A percentile compares a stretch with the other conserved stretches of the same genome.
phyloP scores from a whole-genome alignment of 1,139 yeast species.

The Geotrichum klebahnii region DNA sequence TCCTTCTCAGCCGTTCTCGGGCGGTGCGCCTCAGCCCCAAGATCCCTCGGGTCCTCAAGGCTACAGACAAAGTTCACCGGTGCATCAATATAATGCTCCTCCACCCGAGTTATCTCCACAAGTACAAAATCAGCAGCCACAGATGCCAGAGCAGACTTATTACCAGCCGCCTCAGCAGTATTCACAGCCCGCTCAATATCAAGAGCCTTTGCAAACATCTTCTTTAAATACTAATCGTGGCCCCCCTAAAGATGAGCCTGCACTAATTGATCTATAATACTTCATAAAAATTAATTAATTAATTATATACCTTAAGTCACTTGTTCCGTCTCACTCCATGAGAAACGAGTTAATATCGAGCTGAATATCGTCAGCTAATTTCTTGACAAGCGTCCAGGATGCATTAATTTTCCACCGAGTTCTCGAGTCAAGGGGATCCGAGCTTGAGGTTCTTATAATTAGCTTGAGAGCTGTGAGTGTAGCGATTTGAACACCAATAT shows the following conservation, averaged over 20 bases:
- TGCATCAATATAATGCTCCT: not conserved
- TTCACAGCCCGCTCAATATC: constrained; percentile 5
- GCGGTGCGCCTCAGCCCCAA: not conserved
- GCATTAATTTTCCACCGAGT: constrained; percentile 64
- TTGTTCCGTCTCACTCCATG: constrained; percentile 16
- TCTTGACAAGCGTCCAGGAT: constrained; percentile 50
- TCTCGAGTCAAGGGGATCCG: constrained; percentile 58
- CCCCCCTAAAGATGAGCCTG: constrained; percentile 28
- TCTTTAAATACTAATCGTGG: too few relatives aligned
- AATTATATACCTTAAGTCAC: not conserved
- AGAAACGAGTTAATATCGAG: constrained; percentile 55
- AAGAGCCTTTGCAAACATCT: constrained; percentile 10
- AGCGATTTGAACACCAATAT: constrained; percentile 57
- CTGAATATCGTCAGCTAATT: constrained; percentile 51
- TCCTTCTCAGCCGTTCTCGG: not conserved
- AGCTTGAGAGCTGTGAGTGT: constrained; percentile 56
- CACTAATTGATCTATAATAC: constrained; percentile 33
- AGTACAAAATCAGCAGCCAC: constrained; percentile 14
- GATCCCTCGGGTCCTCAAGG: not conserved
- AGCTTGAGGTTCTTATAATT: constrained; percentile 46
- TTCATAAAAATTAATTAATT: constrained; percentile 10
- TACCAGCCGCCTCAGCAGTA: constrained; percentile 1
- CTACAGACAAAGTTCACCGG: constrained; percentile 2
- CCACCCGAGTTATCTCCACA: constrained; percentile 18
- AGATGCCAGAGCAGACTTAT: constrained; percentile 7